Base-by-base conservation (phyloP, 106 monocot genomes). In the Hemerocallis citrina region DNA sequence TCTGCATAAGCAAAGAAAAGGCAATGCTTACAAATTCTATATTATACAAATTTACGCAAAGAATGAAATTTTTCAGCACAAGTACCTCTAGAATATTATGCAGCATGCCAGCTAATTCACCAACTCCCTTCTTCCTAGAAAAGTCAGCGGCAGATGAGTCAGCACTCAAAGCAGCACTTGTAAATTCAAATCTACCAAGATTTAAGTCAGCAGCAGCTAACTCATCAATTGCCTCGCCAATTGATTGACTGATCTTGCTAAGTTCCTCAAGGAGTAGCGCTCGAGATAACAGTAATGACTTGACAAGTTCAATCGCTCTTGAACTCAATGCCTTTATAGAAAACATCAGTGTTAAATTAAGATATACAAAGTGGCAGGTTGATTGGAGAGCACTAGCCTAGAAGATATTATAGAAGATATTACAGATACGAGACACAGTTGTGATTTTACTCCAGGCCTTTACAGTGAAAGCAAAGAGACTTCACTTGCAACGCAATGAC, bases 241-340 rank as follows among this genome's bases (percentile, higher is more conserved):
- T 68, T 68, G 72, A 72, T 47, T 77, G 62, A 59, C 91, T 85
- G 28, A 85, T 67, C 42, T 88, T 87, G 41, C 69, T 62, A 9
- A 88, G 84, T 52, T 91, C 87, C 52, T 72, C 84, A 22, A 87
- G 67, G 31, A 98, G 81, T 36, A 88, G 62, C 61, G 75, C 77
- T 7, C 72, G 76, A 16, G 91, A 83, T 63, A 67, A 67, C 63
- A 79, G 54, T 54, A 98, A 70, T 68, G 82, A 73, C 57, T 91
- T 81, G 33, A 98, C 67, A 57, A 85, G 68, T 24, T 82, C 81
- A 68, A 84, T 72, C 48, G 72, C 71, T 68, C 75, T 80, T 44
- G 81, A 68, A 15, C 55, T 65, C 35, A 82, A 60, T 66, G 82
- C 44, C 85, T 91, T 73, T 32, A 49, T 43, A 52, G 31, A 82